Evolutionary conservation across 495 filamentous ascomycete species (phyloP).

Genomic region (Penicillium nucicola): DNA sequence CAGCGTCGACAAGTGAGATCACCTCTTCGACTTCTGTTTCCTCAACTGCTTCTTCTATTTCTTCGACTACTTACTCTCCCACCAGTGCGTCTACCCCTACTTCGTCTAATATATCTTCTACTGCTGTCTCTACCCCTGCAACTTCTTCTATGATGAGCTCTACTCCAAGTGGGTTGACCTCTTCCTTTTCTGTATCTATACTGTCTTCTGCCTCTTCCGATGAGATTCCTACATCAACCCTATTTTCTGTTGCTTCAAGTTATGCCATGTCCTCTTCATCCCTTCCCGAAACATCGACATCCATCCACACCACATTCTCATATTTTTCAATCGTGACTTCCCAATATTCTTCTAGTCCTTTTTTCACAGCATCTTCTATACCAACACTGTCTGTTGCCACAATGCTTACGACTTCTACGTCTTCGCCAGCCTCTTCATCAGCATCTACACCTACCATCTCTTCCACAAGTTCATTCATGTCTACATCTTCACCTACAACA

Average conservation of each 20-base stretch:
- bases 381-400: neutral
- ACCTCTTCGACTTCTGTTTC: conserved; percentile 12
- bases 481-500: conserved; percentile 3
- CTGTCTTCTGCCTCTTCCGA: conserved; percentile 1
- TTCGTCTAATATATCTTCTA: conserved; percentile 18
- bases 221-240: neutral
- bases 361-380: neutral
- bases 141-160: conserved; percentile 18
- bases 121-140: conserved; percentile 20
- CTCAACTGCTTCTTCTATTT: conserved; percentile 20
- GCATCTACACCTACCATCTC: conserved; percentile 8
- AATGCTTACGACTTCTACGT: neutral
- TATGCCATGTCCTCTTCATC: neutral
- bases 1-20: conserved; percentile 10
- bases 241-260: neutral
- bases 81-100: conserved; percentile 24
- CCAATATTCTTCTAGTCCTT: neutral
- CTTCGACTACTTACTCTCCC: conserved; percentile 23
- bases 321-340: neutral
- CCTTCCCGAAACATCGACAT: neutral
- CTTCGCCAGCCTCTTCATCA: neutral
- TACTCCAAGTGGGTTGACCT: conserved; percentile 10
- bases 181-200: conserved; percentile 15
- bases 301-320: no score
- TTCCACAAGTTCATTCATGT: conserved; percentile 20